Evolutionary conservation across 179 eudicot genomes (phyloP), one percentile per base, ranked within the genome.

Genomic region (Actinidia arguta): DNA sequence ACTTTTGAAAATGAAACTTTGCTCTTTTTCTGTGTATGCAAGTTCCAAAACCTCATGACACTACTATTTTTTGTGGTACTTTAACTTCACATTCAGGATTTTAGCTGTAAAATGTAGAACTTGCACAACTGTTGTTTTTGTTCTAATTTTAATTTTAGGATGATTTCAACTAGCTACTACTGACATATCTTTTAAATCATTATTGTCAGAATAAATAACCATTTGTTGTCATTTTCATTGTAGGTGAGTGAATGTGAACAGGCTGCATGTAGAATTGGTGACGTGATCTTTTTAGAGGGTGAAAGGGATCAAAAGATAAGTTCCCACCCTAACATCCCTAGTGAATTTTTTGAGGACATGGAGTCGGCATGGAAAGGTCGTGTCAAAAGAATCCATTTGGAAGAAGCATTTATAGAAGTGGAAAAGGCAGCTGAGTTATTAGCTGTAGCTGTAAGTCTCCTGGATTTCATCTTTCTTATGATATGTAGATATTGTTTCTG

Each of bases 341-440:
- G 86, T 86, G 98, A 92, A 4, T 94, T 97, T 81, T 92, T 92
- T 79, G 95, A 92, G 88, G 98, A 92, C 68, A 88, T 91, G 86
- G 99, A 97, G 85, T 92, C 95, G 20, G 82, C 94, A 64, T 97
- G 98, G 98, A 97, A 94, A 88, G 95, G 97, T 63, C 98, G 99
- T 75, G 94, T 97, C 42, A 93, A 88, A 86, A 93, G 92, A 87
- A 88, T 92, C 81, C 98, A 97, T 85, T 84, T 95, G 91, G 90
- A 89, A 69, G 92, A 85, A 85, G 89, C 84, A 39, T 93, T 83
- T 88, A 90, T 80, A 77, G 96, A 91, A 85, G 98, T 97, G 86
- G 97, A 93, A 79, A 88, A 88, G 82, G 98, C 99, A 73, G 95
- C 97, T 51, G 85, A 85, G 85, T 92, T 83, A 61, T 90, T 97